Base-by-base conservation (phyloP, 179 eudicot genomes). In the Spinacia oleracea region DNA sequence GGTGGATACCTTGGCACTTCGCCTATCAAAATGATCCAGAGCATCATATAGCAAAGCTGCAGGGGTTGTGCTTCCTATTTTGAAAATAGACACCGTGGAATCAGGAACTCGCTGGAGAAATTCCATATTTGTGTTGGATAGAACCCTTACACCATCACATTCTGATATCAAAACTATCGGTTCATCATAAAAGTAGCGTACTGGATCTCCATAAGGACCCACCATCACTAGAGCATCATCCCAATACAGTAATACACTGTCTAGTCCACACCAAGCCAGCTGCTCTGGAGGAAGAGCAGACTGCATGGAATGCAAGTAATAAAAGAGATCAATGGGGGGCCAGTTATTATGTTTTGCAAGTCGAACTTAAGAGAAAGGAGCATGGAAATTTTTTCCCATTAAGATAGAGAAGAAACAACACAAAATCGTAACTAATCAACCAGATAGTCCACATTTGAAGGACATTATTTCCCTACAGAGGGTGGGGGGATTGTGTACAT, bases 281-380 rank as follows among this genome's bases (percentile, higher is more conserved):
- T 96, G 99, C 69, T 91, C 96, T n/a, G 99, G 99, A 75, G 99
- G 98, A 70, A 96, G 94, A 75, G 97, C 92, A 55, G 99, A 89
- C 99, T 96, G 90, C 84, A 74, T 67, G 67, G 35, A 59, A 75
- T 6, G 74, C 6, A 83, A 45, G 15, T n/a, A 65, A 23, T 25
- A 51, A n/a, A 73, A 59, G 16, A 27, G 2, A 35, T 65, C 32
- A 73, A 73, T 32, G 15, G 25, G 35, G 25, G 58, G 16, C 65
- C 12, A 27, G 48, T 5, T 15, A 12, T 42, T 21, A 32, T 29
- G 59, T n/a, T 9, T 29, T 4, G n/a, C 18, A 6, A 64, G 43
- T 45, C 53, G 34, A 72, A 65, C 35, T 16, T 8, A 71, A 71
- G 18, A 71, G 40, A 25, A 18, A 71, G 23, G 40, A 27, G 15